These are phyloP conservation scores for Rhynchosporium secalis DNA, from an alignment of 2,329 filamentous ascomycete genomes.

Conservation along the genomic window DNA sequence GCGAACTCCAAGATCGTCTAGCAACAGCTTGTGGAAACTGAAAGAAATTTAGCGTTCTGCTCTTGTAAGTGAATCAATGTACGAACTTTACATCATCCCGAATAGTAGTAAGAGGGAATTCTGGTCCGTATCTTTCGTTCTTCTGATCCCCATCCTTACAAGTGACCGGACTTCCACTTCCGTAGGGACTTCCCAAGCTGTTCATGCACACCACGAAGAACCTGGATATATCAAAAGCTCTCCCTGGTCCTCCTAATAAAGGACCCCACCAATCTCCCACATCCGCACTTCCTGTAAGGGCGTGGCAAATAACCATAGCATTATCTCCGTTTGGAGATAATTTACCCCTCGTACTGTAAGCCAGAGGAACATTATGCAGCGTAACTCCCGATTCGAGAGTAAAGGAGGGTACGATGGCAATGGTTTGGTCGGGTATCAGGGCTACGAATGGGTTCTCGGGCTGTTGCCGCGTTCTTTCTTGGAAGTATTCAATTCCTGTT, in stretches of 20 bases:
- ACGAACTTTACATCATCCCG: constrained; percentile 90
- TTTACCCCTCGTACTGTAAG: constrained; percentile 65
- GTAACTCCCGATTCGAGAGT: constrained; percentile 89
- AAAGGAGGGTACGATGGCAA: constrained; percentile 84
- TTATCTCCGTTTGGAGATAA: constrained; percentile 61
- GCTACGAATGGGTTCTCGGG: constrained; percentile 88
- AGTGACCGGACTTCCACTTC: constrained; percentile 74
- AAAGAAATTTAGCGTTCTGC: constrained; percentile 24
- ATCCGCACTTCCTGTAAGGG: constrained; percentile 81
- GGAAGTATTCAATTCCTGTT: constrained; percentile 55
- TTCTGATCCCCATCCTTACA: constrained; percentile 76
- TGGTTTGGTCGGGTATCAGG: constrained; percentile 84
- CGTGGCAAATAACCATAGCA: constrained; percentile 78
- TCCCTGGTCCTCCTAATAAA: constrained; percentile 68
- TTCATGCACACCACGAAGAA: constrained; percentile 90
- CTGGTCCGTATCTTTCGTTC: constrained; percentile 74
- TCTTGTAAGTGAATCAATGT: constrained; percentile 18
- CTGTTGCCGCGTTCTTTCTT: constrained; percentile 53
- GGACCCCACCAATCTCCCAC: constrained; percentile 89
- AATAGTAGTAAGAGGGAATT: constrained; percentile 94
- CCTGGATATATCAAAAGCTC: constrained; percentile 76
- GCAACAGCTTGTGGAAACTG: constrained; percentile 74
- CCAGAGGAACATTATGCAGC: constrained; percentile 72
- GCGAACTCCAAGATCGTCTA: constrained; percentile 77
- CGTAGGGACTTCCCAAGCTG: constrained; percentile 81